Evolutionary conservation across 768 basidiomycete species (phyloP), one percentile per base, ranked within the genome.

Genomic region (Pleurotus giganteus): DNA sequence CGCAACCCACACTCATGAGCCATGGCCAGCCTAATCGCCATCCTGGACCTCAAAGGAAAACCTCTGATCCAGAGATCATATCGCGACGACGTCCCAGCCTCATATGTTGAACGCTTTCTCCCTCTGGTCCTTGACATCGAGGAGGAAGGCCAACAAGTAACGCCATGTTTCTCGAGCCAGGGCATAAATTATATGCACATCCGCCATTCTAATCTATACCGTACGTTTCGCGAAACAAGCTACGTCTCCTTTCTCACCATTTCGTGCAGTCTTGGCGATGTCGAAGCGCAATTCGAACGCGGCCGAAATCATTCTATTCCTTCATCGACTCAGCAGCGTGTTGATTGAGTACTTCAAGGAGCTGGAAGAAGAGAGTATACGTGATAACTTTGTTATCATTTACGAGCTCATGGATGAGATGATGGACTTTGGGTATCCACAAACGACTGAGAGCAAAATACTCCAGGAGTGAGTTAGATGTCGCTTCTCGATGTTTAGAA

Each of bases 351-450:
- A 99, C 79, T 99, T 99, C 80, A 99, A 98, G 69, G 97, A 98
- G 68, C 86, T 98, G 34, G 97, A 99, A 68, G 97, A 98, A 66
- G 97, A 99, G 76, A 95, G 93, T 45, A 98, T 99, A 66, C 81
- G 97, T 6, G 97, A 99, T 72, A 99, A 99, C 66, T 99, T 99
- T 66, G 97, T 99, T 36, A 97, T 99, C 67, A 97, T 99, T 47
- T 99, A 97, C 70, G 96, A 98, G 68, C 83, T 98, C 52, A 82
- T 99, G 77, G 96, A 98, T 65, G 97, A 99, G 77, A 98, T 98
- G 93, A 98, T 98, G 94, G 97, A 99, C 75, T 99, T 97, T 72
- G 97, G 97, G 6, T 98, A 89, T 68, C 96, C 97, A 0, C 97
- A 98, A 71, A 99, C 96, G 37, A 98, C 97, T 13, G 97, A 99